Conservation (phyloP, 495 filamentous ascomycete genomes). For the Hypoxylon fragiforme region DNA sequence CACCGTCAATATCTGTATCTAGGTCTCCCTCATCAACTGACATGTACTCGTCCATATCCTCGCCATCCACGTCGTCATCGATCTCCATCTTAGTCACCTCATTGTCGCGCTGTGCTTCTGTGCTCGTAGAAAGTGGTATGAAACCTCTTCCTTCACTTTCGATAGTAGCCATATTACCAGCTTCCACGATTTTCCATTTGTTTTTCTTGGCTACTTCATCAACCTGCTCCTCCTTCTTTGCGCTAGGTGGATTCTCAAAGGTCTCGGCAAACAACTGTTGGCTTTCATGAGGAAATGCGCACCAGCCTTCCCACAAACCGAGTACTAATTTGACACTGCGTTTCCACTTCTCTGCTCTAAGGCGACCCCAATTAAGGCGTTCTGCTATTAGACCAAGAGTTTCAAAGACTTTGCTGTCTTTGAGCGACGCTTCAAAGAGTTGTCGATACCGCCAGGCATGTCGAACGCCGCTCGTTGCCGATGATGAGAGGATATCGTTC, state of each 20-base stretch:
- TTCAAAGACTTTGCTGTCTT: slow-evolving; percentile 74
- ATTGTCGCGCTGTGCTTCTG: slow-evolving; percentile 25
- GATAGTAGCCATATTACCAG: slow-evolving; percentile 40
- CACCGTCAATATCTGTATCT: slow-evolving; percentile 54
- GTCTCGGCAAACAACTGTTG: slow-evolving; percentile 72
- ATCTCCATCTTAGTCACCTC: slow-evolving; percentile 22
- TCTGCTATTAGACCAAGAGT: slow-evolving; percentile 77
- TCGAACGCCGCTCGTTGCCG: slow-evolving; percentile 77
- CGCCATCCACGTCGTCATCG: slow-evolving; percentile 49
- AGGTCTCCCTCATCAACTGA: slow-evolving; percentile 52
- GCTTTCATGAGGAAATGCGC: slow-evolving; percentile 75
- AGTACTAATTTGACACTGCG: slow-evolving; percentile 74
- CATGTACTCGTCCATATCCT: slow-evolving; percentile 54
- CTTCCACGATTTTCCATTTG: slow-evolving; percentile 74
- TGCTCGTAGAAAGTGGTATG: slow-evolving; percentile 31
- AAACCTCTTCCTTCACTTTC: slow-evolving; percentile 43
- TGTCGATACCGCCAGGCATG: slow-evolving; percentile 91
- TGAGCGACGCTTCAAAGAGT: slow-evolving; percentile 77
- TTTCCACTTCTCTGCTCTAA: slow-evolving; percentile 90
- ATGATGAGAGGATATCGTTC: slow-evolving; percentile 85
- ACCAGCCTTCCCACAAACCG: slow-evolving; percentile 85
- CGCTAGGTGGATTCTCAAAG: slow-evolving; percentile 75
- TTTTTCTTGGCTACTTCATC: slow-evolving; percentile 59
- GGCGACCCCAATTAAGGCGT: slow-evolving; percentile 76
- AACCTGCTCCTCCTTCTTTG: slow-evolving; percentile 50